phyloP scores from a whole-genome alignment of 1,139 yeast species.

The Zygosaccharomyces pseudobailii region DNA sequence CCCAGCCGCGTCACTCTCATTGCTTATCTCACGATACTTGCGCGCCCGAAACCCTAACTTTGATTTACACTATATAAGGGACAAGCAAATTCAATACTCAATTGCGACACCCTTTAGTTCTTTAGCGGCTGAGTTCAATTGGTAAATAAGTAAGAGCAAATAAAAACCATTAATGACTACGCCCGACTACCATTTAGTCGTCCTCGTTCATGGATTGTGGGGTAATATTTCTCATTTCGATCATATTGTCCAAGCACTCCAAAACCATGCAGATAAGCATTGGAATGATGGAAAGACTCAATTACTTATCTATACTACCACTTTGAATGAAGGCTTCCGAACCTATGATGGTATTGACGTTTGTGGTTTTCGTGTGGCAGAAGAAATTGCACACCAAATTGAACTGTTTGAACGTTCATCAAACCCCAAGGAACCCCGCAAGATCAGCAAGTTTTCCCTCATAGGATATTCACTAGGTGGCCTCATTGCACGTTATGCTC shows the following conservation, averaged over 20 bases:
- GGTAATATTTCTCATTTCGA: conserved; percentile 66
- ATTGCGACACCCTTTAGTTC: not conserved
- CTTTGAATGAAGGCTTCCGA: conserved; percentile 55
- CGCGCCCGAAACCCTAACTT: not conserved
- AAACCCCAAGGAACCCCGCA: conserved; percentile 4
- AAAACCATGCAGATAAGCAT: conserved; percentile 23
- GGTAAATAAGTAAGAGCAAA: not conserved
- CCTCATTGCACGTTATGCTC: conserved; percentile 66
- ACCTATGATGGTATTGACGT: conserved; percentile 86
- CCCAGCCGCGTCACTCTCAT: not conserved
- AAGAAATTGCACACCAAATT: conserved; percentile 55
- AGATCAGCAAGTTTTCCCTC: conserved; percentile 50
- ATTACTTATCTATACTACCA: conserved; percentile 52
- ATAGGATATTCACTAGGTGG: conserved; percentile 87
- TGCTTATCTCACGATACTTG: not conserved
- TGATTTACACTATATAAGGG: not conserved
- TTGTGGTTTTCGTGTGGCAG: conserved; percentile 71
- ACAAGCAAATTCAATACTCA: not conserved
- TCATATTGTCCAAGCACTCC: conserved; percentile 47
- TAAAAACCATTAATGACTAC: not conserved
- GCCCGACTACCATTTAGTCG: conserved; percentile 50
- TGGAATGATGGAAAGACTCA: conserved; percentile 26
- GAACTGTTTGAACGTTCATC: conserved; percentile 12
- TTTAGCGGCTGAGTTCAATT: not conserved
- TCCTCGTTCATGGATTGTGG: conserved; percentile 84